phyloP scores from a whole-genome alignment of 805 yeast genomes.

The Wickerhamomyces sydowiorum region DNA sequence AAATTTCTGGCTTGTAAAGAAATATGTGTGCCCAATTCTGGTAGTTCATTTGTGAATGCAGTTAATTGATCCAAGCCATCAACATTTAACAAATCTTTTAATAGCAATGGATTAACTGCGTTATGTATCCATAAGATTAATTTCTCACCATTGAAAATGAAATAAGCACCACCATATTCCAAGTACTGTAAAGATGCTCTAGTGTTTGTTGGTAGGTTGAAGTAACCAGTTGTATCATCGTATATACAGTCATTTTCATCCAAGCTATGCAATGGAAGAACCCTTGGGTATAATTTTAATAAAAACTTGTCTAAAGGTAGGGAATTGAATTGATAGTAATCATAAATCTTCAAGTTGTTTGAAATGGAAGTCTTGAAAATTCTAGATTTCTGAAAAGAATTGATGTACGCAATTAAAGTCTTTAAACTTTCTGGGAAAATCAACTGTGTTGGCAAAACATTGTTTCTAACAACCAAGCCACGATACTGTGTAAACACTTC shows the following conservation, averaged over 20 bases:
- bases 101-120: conserved; percentile 56
- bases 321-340: conserved; percentile 42
- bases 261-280: conserved; percentile 66
- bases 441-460: conserved; percentile 52
- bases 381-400: conserved; percentile 64
- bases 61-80: conserved; percentile 26
- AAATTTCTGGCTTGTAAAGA: conserved; percentile 64
- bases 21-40: conserved; percentile 62
- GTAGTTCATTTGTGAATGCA: conserved; percentile 45
- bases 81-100: conserved; percentile 73
- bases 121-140: conserved; percentile 65
- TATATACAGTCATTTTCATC: conserved; percentile 49
- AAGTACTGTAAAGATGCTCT: conserved; percentile 37
- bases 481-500: conserved; percentile 59
- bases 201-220: conserved; percentile 44
- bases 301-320: conserved; percentile 52
- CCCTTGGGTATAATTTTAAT: conserved; percentile 71
- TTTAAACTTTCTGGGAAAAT: conserved; percentile 78
- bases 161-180: conserved; percentile 68
- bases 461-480: conserved; percentile 34
- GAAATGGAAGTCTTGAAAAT: conserved; percentile 43
- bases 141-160: conserved; percentile 63
- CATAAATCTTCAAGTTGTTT: conserved; percentile 61
- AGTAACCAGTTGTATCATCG: conserved; percentile 34
- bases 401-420: conserved; percentile 59